Percentiles rank a stretch among this genome's conserved stretches.
These are phyloP conservation scores for Hypomyces rosellus DNA, from an alignment of 2,329 filamentous ascomycete genomes.

Conservation along the genomic window DNA sequence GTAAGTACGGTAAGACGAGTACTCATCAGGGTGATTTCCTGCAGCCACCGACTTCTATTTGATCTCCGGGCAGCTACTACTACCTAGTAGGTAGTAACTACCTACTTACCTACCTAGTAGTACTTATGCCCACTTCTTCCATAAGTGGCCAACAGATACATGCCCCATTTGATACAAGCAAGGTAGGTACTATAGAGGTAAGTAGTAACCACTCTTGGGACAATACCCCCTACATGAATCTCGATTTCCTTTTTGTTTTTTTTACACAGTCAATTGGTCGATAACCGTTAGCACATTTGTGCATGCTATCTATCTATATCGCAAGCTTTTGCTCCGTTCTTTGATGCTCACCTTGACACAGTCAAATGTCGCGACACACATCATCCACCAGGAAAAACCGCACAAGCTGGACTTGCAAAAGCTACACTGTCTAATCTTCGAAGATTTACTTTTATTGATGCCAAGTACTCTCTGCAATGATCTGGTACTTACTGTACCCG, in stretches of 20 bases:
- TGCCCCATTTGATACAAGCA: too few species aligned
- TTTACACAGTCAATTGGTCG: neutral
- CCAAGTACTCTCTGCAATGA: constrained; percentile 39
- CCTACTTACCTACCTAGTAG: too few species aligned
- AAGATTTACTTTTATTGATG: neutral
- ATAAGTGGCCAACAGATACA: too few species aligned
- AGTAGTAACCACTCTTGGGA: constrained; percentile 1
- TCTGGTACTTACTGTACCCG: constrained; percentile 73
- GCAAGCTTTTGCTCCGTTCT: neutral
- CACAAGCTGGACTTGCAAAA: neutral
- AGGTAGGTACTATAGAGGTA: too few species aligned
- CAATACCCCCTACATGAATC: neutral
- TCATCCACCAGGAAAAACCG: neutral
- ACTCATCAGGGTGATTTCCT: too few species aligned
- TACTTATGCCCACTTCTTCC: too few species aligned
- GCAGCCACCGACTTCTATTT: too few species aligned
- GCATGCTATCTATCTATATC: neutral
- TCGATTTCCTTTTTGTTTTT: neutral
- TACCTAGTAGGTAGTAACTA: too few species aligned
- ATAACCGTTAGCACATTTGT: neutral
- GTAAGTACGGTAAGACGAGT: too few species aligned
- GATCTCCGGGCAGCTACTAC: too few species aligned
- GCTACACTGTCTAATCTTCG: neutral
- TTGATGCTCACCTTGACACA: neutral
- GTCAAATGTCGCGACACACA: neutral